Conservation (phyloP, 148 eudicot genomes). For the Rhododendron ovatum region DNA sequence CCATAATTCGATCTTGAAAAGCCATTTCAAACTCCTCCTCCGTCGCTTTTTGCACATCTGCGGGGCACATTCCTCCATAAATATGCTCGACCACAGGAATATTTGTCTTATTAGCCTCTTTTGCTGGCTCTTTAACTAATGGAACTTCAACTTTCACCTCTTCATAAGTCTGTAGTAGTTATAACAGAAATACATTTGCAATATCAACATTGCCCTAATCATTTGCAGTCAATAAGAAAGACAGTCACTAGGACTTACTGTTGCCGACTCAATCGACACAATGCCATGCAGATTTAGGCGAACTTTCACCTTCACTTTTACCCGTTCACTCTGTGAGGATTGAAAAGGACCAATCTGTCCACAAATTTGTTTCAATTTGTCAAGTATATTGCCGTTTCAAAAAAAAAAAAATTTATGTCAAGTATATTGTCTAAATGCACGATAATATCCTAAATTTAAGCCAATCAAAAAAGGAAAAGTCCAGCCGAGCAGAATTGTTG, state of each 20-base stretch:
- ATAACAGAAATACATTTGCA: not conserved
- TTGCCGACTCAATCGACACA: slow-evolving; percentile 78
- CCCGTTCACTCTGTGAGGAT: slow-evolving; percentile 56
- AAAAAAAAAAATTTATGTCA: not conserved
- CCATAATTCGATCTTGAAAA: slow-evolving; percentile 77
- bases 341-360: slow-evolving; percentile 88
- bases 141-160: slow-evolving; percentile 85
- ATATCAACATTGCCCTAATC: not conserved
- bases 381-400: not conserved
- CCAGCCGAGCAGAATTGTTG: not conserved
- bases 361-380: not conserved
- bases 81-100: slow-evolving; percentile 54
- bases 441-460: not conserved
- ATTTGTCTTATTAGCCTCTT: slow-evolving; percentile 39
- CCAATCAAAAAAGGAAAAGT: not conserved
- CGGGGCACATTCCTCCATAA: slow-evolving; percentile 44
- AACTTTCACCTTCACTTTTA: slow-evolving; percentile 74
- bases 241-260: slow-evolving; percentile 42
- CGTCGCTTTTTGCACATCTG: slow-evolving; percentile 56
- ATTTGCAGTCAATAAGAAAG: not conserved
- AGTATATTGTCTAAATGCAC: not conserved
- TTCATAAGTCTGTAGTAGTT: slow-evolving; percentile 53
- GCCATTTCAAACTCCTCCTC: slow-evolving; percentile 89
- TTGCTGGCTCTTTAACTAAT: slow-evolving; percentile 52
- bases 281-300: slow-evolving; percentile 77